Conservation (phyloP, 306 rosid genomes). For the Sechiopsis laciniata region DNA sequence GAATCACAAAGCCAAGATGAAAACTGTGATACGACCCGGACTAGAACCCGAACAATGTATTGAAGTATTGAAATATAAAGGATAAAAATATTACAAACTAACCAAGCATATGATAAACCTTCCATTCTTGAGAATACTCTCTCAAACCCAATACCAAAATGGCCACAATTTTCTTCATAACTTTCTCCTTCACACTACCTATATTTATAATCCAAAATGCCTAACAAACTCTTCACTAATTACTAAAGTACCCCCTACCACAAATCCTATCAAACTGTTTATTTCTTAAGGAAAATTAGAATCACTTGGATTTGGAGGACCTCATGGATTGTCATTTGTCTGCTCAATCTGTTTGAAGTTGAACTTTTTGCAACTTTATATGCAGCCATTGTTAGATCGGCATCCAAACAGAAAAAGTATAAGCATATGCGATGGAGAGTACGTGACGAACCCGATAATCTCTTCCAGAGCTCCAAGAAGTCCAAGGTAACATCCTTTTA, state of each 20-base stretch:
- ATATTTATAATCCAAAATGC: no score
- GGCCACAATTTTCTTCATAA: no score
- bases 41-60: no score
- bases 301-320: neutral
- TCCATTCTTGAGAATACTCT: no score
- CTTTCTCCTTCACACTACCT: no score
- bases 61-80: no score
- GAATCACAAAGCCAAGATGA: neutral
- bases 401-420: slow-evolving; percentile 33
- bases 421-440: slow-evolving; percentile 30
- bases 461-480: slow-evolving; percentile 30
- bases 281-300: neutral
- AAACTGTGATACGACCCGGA: no score
- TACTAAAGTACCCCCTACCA: no score
- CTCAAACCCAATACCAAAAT: no score
- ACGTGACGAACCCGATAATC: slow-evolving; percentile 22
- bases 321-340: neutral
- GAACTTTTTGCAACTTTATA: neutral
- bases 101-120: no score
- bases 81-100: no score
- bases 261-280: neutral
- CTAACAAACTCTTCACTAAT: no score
- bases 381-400: slow-evolving; percentile 47
- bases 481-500: slow-evolving; percentile 34
- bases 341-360: neutral